Conservation (phyloP, 2,329 filamentous ascomycete genomes). For the Pestalotiopsis sp. region DNA sequence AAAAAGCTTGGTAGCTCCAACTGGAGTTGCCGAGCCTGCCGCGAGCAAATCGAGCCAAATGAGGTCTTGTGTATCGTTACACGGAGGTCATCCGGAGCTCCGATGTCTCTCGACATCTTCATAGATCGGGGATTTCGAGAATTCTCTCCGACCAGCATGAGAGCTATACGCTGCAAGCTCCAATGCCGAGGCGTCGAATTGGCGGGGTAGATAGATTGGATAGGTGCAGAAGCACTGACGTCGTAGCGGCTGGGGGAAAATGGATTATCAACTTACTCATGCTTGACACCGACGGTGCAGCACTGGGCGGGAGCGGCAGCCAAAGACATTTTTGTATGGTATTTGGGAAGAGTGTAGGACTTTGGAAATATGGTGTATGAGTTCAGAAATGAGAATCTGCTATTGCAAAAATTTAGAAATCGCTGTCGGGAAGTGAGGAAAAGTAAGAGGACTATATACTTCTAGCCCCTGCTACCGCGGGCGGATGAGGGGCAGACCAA, state of each 20-base stretch:
- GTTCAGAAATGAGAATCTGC: not conserved
- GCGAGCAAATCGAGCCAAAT: not conserved
- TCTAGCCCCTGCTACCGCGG: not conserved
- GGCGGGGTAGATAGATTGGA: constrained; percentile 6
- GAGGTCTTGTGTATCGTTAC: not conserved
- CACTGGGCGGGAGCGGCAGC: constrained; percentile 55
- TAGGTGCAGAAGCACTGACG: not conserved
- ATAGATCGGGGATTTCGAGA: not conserved
- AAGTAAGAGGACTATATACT: not conserved
- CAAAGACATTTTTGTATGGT: constrained; percentile 6
- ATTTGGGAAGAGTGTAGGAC: not conserved
- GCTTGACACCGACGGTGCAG: constrained; percentile 55
- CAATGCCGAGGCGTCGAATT: constrained; percentile 3
- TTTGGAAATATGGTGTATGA: not conserved
- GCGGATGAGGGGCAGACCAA: constrained; percentile 2
- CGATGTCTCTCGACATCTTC: not conserved
- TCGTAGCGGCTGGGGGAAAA: not conserved
- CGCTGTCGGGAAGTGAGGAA: not conserved
- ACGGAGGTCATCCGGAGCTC: not conserved
- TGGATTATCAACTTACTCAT: constrained; percentile 46
- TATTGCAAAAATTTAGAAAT: not conserved
- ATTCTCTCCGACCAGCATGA: not conserved
- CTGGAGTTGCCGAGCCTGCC: not conserved
- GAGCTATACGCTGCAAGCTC: not conserved
- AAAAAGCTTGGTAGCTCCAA: not conserved